These are phyloP conservation scores for Cutaneotrichosporon sp. DNA, from an alignment of 1,284 basidiomycete genomes.

Conservation along the genomic window DNA sequence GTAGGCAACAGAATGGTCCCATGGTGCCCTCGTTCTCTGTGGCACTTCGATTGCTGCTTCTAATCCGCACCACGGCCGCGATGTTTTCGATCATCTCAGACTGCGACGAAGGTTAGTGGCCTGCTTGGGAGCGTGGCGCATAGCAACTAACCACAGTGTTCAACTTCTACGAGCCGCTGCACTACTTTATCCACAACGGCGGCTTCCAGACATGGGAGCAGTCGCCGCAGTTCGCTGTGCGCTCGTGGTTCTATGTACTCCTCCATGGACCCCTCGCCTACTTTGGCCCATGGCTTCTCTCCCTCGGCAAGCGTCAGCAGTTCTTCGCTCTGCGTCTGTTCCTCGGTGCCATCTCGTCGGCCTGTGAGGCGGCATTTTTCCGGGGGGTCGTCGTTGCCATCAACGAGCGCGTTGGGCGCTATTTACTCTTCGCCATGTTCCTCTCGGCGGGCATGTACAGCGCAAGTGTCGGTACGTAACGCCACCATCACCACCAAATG, in stretches of 20 bases:
- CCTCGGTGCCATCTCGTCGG: conserved; percentile 67
- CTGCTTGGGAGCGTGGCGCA: no score
- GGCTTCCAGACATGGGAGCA: conserved; percentile 99
- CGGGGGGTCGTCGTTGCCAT: conserved; percentile 73
- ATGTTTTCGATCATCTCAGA: conserved; percentile 96
- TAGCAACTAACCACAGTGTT: conserved; percentile 71
- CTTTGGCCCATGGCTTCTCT: conserved; percentile 39
- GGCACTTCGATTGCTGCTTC: conserved; percentile 74
- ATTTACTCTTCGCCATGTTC: conserved; percentile 77
- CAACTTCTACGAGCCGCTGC: conserved; percentile 98
- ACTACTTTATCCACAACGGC: conserved; percentile 74
- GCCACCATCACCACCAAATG: background rate
- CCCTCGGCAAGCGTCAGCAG: conserved; percentile 44
- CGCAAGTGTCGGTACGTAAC: conserved; percentile 65
- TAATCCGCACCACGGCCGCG: conserved; percentile 76
- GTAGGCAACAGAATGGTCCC: conserved; percentile 51
- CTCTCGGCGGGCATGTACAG: conserved; percentile 92
- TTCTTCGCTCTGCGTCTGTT: conserved; percentile 85
- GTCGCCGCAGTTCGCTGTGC: conserved; percentile 79
- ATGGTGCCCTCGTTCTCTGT: conserved; percentile 77
- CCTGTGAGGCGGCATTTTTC: conserved; percentile 81
- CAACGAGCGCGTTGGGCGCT: conserved; percentile 84
- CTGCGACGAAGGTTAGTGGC: conserved; percentile 82
- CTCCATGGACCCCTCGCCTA: conserved; percentile 57
- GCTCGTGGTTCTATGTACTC: conserved; percentile 89